Percentiles rank a stretch among this genome's conserved stretches.
Conservation (phyloP, 2,329 filamentous ascomycete genomes). For the Colletotrichum costaricense region DNA sequence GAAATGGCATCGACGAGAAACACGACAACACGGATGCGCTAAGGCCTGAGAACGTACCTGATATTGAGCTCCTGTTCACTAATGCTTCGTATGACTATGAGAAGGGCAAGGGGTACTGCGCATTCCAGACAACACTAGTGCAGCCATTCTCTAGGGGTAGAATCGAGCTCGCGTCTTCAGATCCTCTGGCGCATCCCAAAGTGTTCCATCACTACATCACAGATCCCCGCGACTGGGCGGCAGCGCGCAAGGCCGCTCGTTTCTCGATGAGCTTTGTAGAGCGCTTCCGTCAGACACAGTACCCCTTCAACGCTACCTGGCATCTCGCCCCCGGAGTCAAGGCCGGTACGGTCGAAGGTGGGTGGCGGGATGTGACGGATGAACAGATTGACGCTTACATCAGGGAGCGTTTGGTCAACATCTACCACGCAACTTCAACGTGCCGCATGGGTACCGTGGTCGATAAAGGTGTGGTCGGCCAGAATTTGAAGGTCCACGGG, state of each 20-base stretch:
- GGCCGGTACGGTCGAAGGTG: constrained; percentile 2
- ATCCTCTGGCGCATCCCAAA: constrained; percentile 46
- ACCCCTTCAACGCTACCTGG: constrained; percentile 36
- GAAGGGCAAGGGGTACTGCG: constrained; percentile 38
- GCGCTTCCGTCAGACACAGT: constrained; percentile 42
- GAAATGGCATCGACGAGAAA: constrained; percentile 4
- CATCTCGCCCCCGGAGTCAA: constrained; percentile 15
- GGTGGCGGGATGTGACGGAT: constrained; percentile 43
- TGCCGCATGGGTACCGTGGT: constrained; percentile 36
- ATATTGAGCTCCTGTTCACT: constrained; percentile 50
- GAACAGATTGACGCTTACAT: constrained; percentile 44
- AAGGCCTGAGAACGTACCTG: constrained; percentile 41
- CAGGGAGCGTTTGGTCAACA: neutral
- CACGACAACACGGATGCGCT: constrained; percentile 38
- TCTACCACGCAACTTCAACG: constrained; percentile 29
- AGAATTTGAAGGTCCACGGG: constrained; percentile 35
- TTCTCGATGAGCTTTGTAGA: constrained; percentile 46
- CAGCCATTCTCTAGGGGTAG: constrained; percentile 45
- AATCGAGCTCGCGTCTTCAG: constrained; percentile 47
- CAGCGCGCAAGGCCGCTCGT: constrained; percentile 42
- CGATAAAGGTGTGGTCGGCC: constrained; percentile 31
- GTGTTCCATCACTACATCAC: constrained; percentile 46
- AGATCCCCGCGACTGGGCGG: constrained; percentile 42
- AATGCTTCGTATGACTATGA: constrained; percentile 47
- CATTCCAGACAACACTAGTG: constrained; percentile 42